Evolutionary conservation across 495 filamentous ascomycete species (phyloP), one percentile per base, ranked within the genome.

Genomic region (Cladorrhinum samala): DNA sequence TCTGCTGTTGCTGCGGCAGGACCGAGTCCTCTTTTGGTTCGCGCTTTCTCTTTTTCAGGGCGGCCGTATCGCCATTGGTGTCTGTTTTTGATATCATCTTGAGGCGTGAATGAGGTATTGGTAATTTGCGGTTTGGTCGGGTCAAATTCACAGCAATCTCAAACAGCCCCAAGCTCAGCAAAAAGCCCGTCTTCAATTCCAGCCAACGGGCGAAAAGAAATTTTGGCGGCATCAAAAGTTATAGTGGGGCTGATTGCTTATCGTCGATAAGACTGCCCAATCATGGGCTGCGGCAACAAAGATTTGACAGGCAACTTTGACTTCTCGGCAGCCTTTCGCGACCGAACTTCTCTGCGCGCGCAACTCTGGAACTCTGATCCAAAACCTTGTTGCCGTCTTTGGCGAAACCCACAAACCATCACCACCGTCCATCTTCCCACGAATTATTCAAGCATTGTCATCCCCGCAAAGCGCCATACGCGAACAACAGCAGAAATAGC

Each of bases 161-260:
- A 30, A 54, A 48, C 30, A 40, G 50, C 45, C 33, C 52, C 49
- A 41, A 37, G 49, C 33, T 27, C 30, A 44, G 19, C 27, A 46
- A 53, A 43, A 45, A 46, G 37, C 43, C 18, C 27, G 19, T 53
- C 52, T 44, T 44, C 52, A 49, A 55, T 56, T 56, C 52, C 58
- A 53, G 18, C 23, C 24, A 44, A 36, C 46, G 47, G 25, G 46
- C 50, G 49, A 50, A 33, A 52, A 64, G 59, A 69, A 69, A 67
- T 62, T 67, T 69, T 67, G 62, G 64, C 63, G 54, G 55, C 56
- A 53, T 20, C 23, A 65, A 69, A 69, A 64, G 60, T 67, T 66
- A 51, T 14, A 51, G 62, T 64, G 63, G 60, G 55, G 63, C 52
- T 30, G 52, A 2, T 50, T 38, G 3, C 52, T 66, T 66, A 64